Base-by-base conservation (phyloP, 2,329 filamentous ascomycete genomes). In the Trichoderma gracile region DNA sequence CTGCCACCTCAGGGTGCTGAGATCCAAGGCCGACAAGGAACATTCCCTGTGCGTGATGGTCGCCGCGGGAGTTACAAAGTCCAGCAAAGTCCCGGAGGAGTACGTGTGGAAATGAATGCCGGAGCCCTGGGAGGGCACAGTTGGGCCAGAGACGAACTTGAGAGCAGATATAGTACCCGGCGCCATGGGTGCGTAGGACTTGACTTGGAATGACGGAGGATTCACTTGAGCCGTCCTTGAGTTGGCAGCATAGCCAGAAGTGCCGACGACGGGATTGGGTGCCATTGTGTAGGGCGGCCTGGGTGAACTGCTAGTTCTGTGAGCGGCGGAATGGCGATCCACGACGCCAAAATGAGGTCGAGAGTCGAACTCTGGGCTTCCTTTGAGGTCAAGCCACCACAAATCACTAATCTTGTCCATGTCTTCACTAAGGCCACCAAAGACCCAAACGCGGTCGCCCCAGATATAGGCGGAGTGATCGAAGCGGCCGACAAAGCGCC, bases 401-500 rank as follows among this genome's bases (percentile, higher is more conserved):
- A 99, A 85, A 76, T 99, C 95, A 66, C 92, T 94, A 67, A 91
- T 92, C 72, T 96, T 94, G 79, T 98, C 93, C 92, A 98, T 97
- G 69, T 97, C 93, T 70, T 95, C 91, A 67, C 92, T 95, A 56
- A 99, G 83, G 2, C 95, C 95, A 45, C 95, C 95, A 76, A 97
- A 97, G 7, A 98, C 93, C 94, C 94, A 99, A 40, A 99, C 89
- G 49, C 92, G 87, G 67, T 95, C 93, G 63, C 90, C 83, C 84
- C 93, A 97, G 66, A 99, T 89, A 83, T 94, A 97, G 59, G 91
- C 93, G 17, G 92, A 93, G 74, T 99, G 95, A 71, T 99, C 95
- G 74, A 97, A 99, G 45, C 95, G 87, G 55, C 91, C 89, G 27
- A 97, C 93, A 74, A 99, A 99, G 67, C 89, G 91, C 95, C 95